phyloP scores from a whole-genome alignment of 2,329 filamentous ascomycete species.

The Rasamsonia emersonii region DNA sequence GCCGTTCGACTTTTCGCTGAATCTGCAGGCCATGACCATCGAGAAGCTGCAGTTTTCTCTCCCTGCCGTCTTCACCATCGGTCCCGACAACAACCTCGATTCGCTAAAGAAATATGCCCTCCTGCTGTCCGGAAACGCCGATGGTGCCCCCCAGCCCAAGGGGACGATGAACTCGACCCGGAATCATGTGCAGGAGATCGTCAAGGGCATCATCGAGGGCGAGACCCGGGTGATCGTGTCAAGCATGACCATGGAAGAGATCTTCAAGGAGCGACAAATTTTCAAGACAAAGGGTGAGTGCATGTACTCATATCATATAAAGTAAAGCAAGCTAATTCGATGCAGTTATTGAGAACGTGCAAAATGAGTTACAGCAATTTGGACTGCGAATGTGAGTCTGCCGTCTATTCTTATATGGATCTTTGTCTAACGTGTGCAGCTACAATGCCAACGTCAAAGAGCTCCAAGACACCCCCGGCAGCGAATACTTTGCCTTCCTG shows the following conservation, averaged over 20 bases:
- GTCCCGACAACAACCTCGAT: conserved; percentile 62
- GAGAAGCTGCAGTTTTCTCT: conserved; percentile 79
- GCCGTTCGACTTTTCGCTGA: conserved; percentile 69
- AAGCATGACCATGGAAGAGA: conserved; percentile 88
- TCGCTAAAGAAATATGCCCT: conserved; percentile 75
- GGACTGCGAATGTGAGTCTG: conserved; percentile 58
- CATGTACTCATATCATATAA: conserved; percentile 15
- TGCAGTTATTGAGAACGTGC: conserved; percentile 61
- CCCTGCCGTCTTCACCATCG: conserved; percentile 78
- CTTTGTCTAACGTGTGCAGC: conserved; percentile 32
- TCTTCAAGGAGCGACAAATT: conserved; percentile 67
- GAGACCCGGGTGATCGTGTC: conserved; percentile 77
- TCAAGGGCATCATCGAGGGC: conserved; percentile 84
- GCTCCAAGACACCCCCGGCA: conserved; percentile 70
- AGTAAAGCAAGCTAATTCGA: conserved; percentile 4
- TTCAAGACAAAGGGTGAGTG: conserved; percentile 60
- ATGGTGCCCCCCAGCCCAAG: conserved; percentile 30
- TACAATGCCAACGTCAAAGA: conserved; percentile 78
- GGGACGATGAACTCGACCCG: conserved; percentile 34
- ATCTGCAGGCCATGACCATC: conserved; percentile 77
- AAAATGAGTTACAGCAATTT: conserved; percentile 71
- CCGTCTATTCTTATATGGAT: neutral
- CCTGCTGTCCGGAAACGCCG: conserved; percentile 58
- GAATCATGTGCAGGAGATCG: conserved; percentile 72
- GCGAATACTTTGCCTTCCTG: conserved; percentile 75